phyloP scores from a whole-genome alignment of 1,139 yeast species.

The Sugiyamaella sp. region DNA sequence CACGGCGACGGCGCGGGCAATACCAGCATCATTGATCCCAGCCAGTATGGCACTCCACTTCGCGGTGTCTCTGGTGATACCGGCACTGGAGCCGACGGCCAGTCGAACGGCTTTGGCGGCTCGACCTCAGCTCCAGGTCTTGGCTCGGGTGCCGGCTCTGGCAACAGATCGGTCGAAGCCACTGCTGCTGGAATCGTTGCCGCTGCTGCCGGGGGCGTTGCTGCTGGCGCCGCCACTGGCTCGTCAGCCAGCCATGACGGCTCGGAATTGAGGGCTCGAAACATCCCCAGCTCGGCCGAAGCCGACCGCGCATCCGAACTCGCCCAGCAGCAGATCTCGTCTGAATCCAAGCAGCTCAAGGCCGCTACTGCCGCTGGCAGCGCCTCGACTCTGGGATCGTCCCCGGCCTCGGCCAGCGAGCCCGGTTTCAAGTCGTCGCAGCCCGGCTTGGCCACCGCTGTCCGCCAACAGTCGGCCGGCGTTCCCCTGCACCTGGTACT shows the following conservation, averaged over 20 bases:
- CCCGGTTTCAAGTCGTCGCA: conserved; percentile 28
- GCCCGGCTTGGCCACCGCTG: conserved; percentile 25
- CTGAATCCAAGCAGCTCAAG: conserved; percentile 31
- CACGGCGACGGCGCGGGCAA: neutral
- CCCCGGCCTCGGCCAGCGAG: conserved; percentile 15
- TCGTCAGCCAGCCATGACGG: conserved; percentile 7
- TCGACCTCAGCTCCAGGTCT: neutral
- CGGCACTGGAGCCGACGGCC: neutral
- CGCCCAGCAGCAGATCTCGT: conserved; percentile 32
- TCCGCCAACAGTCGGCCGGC: conserved; percentile 41
- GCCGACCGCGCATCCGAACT: conserved; percentile 23
- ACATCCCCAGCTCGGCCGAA: conserved; percentile 10
- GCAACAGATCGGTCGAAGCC: no score
- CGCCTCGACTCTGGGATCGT: no score
- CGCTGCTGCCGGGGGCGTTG: conserved; percentile 12
- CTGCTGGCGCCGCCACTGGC: conserved; percentile 8
- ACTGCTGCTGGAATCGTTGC: conserved; percentile 18
- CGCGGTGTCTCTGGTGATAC: neutral
- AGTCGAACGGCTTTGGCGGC: neutral
- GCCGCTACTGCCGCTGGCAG: conserved; percentile 11
- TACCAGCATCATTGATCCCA: conserved; percentile 11
- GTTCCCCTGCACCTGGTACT: conserved; percentile 57
- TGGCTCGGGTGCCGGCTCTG: conserved; percentile 5
- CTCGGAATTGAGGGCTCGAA: conserved; percentile 4
- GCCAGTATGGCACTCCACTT: conserved; percentile 11